Percentiles rank a stretch among this genome's conserved stretches.
Evolutionary conservation across 768 basidiomycete species (phyloP).

Genomic region (Lentinula boryana): DNA sequence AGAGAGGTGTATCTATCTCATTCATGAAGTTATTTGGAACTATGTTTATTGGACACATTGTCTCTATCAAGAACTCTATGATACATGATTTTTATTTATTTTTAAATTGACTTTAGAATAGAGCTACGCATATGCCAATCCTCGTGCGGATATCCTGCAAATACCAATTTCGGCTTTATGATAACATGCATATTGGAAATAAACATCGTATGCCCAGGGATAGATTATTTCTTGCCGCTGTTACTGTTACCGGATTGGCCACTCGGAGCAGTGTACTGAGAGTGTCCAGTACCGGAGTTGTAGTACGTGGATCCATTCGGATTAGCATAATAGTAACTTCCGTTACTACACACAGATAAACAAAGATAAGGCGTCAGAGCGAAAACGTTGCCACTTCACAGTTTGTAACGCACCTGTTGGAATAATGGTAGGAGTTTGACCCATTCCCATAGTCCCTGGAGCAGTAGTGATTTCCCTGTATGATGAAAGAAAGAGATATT

Average conservation of each 20-base stretch:
- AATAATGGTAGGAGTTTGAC: slow-evolving; percentile 37
- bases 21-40: too few species aligned
- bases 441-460: slow-evolving; percentile 29
- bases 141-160: too few species aligned
- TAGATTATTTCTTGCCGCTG: slow-evolving; percentile 3
- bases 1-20: too few species aligned
- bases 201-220: not conserved
- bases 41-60: too few species aligned
- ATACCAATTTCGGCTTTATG: too few species aligned
- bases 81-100: too few species aligned
- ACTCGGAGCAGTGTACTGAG: slow-evolving; percentile 32
- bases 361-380: not conserved
- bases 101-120: too few species aligned
- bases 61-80: too few species aligned
- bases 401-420: slow-evolving; percentile 25
- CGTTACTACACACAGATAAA: slow-evolving; percentile 20
- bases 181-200: too few species aligned
- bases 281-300: slow-evolving; percentile 28
- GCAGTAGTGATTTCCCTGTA: slow-evolving; percentile 41
- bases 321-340: slow-evolving; percentile 42
- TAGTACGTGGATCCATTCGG: slow-evolving; percentile 37
- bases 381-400: too few species aligned
- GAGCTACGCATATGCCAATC: too few species aligned
- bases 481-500: not conserved
- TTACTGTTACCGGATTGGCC: slow-evolving; percentile 16